These are phyloP conservation scores for Arctium lappa DNA, from an alignment of 129 eudicot species.

Conservation along the genomic window DNA sequence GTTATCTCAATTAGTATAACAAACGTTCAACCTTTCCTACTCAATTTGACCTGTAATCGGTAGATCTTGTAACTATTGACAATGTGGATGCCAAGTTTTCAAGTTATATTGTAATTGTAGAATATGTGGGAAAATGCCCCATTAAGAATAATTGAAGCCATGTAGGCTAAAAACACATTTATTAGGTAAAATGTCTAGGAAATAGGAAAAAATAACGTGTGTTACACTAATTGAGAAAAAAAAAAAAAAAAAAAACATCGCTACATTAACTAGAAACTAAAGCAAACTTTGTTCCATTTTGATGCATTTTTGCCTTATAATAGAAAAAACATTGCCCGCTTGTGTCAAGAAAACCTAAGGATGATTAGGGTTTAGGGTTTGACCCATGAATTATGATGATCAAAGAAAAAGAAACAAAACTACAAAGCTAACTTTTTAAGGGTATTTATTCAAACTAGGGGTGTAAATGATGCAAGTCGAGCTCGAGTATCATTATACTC, in stretches of 20 bases:
- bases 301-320: not conserved
- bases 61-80: no score
- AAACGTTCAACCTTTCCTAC: not conserved
- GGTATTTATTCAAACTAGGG: not conserved
- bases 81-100: not conserved
- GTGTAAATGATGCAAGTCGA: no score
- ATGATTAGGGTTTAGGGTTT: not conserved
- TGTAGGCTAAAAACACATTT: no score
- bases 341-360: constrained; percentile 11
- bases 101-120: not conserved
- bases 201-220: not conserved
- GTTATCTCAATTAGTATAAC: not conserved
- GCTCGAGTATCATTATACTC: no score
- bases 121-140: not conserved
- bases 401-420: constrained; percentile 10
- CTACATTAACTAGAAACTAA: not conserved
- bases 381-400: constrained; percentile 14
- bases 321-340: not conserved
- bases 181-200: not conserved
- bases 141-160: not conserved
- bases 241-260: no score
- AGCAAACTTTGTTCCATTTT: not conserved
- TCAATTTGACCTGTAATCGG: not conserved
- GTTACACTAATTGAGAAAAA: not conserved
- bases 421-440: constrained; percentile 28